These are phyloP conservation scores for Ceriops decandra DNA, from an alignment of 345 rosid genomes.

Conservation along the genomic window DNA sequence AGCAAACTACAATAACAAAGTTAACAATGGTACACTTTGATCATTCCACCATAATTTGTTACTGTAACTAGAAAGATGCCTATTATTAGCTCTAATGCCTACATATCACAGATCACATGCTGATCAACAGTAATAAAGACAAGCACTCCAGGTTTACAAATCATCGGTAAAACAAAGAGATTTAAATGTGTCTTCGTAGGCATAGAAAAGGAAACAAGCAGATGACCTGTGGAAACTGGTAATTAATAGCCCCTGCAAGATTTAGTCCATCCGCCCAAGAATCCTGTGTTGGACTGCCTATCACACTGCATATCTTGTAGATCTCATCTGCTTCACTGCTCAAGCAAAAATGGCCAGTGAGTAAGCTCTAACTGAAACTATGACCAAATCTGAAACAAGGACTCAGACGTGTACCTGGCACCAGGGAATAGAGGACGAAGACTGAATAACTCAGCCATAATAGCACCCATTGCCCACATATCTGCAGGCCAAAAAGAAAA, in stretches of 20 bases:
- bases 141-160: not conserved
- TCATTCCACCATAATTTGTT: not conserved
- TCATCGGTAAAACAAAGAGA: not conserved
- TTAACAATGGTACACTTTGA: not conserved
- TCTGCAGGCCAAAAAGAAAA: slow-evolving; percentile 30
- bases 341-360: not conserved
- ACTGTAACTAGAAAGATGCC: not conserved
- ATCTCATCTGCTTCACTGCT: slow-evolving; percentile 88
- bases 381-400: not conserved
- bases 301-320: slow-evolving; percentile 70
- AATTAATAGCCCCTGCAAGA: slow-evolving; percentile 67
- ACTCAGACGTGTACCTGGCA: slow-evolving; percentile 38
- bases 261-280: slow-evolving; percentile 74
- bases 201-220: not conserved
- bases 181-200: not conserved
- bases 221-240: slow-evolving; percentile 49
- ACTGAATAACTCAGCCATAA: slow-evolving; percentile 71
- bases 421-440: slow-evolving; percentile 85
- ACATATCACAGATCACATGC: too few species aligned
- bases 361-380: not conserved
- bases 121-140: not conserved
- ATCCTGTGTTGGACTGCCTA: slow-evolving; percentile 68
- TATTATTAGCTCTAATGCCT: too few species aligned
- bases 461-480: slow-evolving; percentile 96
- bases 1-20: slow-evolving; percentile 41